Evolutionary conservation across 257 asterid species (phyloP), one percentile per base, ranked within the genome.

Genomic region (Henckelia pumila): DNA sequence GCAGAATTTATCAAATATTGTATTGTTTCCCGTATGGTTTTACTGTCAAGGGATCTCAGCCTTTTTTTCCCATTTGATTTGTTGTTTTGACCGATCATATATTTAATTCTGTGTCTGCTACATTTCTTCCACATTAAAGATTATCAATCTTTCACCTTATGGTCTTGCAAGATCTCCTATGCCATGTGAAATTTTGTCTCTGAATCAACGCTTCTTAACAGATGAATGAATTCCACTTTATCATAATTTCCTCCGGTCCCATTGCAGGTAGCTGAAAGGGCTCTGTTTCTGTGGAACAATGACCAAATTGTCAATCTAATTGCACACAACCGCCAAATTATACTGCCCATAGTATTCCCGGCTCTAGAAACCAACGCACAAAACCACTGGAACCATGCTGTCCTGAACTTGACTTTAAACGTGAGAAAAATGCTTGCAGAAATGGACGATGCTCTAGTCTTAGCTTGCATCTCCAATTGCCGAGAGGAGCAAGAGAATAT

Each of bases 191-290:
- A 66, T 19, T 3, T n/a, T 52, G 5, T 17, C 23, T 14, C n/a
- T 64, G 59, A 7, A 28, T 23, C 24, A 21, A 61, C 2, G 25
- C 9, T 4, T 52, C 4, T 14, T 16, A 5, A 14, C 8, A 17
- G 55, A 47, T 47, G 21, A 40, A 13, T 14, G 0, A 14, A 47
- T 17, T 47, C 55, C 55, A 47, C 21, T 17, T 20, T 44, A 28
- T n/a, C 17, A 7, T 0, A 8, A 13, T 17, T 33, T 63, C 40
- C 14, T 8, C 37, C 1, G 63, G 35, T 24, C 21, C 32, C 8
- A 26, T 33, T 66, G 40, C 83, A 92, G 97, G 98, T 89, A 71
- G 96, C 98, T 6, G 98, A 92, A 79, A 86, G 96, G 73, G 86
- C 97, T 33, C 82, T 88, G 58, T 85, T 88, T 83, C 79, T 91